Conservation (phyloP, 2,329 filamentous ascomycete species). For the Metarhizium robertsii region DNA sequence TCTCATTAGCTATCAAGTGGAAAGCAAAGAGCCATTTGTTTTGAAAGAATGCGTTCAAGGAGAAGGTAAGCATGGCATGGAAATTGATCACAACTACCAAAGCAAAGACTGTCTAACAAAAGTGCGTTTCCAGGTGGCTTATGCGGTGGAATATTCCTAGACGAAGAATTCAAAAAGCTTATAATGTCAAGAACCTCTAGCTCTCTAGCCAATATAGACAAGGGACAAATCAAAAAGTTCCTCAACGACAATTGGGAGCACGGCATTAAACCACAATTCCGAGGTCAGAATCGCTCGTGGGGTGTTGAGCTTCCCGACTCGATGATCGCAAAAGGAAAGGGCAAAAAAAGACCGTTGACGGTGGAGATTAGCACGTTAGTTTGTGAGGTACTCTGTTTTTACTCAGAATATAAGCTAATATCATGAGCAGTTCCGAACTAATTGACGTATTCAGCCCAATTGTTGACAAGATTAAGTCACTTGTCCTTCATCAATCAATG, state of each 20-base stretch:
- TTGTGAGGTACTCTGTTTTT: neutral
- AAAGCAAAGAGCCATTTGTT: conserved; percentile 11
- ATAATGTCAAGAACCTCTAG: conserved; percentile 15
- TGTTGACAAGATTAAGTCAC: conserved; percentile 7
- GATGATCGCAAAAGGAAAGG: neutral
- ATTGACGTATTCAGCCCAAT: conserved; percentile 13
- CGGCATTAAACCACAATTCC: conserved; percentile 18
- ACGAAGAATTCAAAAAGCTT: conserved; percentile 23
- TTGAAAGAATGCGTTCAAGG: conserved; percentile 29
- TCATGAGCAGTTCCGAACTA: neutral
- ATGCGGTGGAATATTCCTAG: conserved; percentile 30
- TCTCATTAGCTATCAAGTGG: conserved; percentile 28
- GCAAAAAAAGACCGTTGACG: neutral
- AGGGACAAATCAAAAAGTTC: conserved; percentile 6
- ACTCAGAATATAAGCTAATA: neutral
- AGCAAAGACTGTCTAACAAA: neutral
- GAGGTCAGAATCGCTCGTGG: conserved; percentile 9
- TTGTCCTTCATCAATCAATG: conserved; percentile 17
- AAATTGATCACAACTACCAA: neutral
- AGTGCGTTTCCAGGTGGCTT: conserved; percentile 19
- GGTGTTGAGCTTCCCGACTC: conserved; percentile 11
- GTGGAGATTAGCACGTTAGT: neutral
- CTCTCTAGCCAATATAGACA: neutral
- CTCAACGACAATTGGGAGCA: conserved; percentile 20
- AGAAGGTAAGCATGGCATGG: conserved; percentile 16